Evolutionary conservation across 306 rosid genomes (phyloP), one percentile per base, ranked within the genome.

Genomic region (Herpetospermum pedunculosum): DNA sequence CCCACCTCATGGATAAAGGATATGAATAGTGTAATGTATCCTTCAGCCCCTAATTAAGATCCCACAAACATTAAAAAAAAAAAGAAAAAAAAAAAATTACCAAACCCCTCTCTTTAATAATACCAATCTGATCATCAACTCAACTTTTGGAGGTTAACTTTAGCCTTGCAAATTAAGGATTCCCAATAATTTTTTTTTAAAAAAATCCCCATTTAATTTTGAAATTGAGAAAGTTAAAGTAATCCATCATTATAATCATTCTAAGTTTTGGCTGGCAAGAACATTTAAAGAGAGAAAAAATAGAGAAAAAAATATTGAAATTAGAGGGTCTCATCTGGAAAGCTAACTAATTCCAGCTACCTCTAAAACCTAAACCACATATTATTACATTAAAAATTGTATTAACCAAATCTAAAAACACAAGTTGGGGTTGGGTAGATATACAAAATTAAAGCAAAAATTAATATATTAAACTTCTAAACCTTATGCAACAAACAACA

Each of bases 221-320:
- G 38, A 14, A 43, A 23, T 68, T 25, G 38, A 68, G 38, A 68
- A 44, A 43, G 73, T 26, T 68, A 68, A 68, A 68, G 73, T 40
- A 52, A 73, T 55, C 41, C 76, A 73, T 73, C 50, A 73, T 73
- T 73, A 73, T 40, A 73, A 73, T 53, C 35, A 73, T 73, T 73
- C 62, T 52, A 73, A 35, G 32, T 37, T 37, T 73, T 73, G 21
- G 76, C 64, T 53, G 76, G 34, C 76, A 68, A 68, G 0, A 68
- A 67, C 53, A 67, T 23, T 67, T 23, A 41, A 13, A 25, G 2
- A 37, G 3, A 35, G 2, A 65, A 1, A 65, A 2, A 57, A 5
- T 55, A 19, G 18, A n/a, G 30, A 10, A 19, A n/a, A 23, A 23
- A 54, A 64, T 35, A 64, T 64, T 64, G 30, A 64, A 34, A 37